Base-by-base conservation (phyloP, 345 rosid species). In the Heritiera littoralis region DNA sequence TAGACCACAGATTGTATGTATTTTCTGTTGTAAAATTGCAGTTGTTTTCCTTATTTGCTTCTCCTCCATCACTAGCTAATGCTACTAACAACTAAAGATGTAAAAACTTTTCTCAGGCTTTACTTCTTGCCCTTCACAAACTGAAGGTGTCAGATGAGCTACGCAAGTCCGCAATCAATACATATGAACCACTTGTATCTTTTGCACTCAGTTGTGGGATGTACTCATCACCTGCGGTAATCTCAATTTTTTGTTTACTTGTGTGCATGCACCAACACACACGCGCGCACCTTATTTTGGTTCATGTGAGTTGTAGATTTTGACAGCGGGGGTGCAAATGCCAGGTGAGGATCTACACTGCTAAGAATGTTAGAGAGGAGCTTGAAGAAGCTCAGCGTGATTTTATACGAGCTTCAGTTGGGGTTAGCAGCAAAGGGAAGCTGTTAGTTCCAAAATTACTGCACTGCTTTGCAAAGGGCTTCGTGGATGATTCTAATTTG, bases 151-250 rank as follows among this genome's bases (percentile, higher is more conserved):
- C 97, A 69, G 92, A 89, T 45, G 98, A 90, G 81, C 95, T 90
- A 79, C 83, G 83, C 61, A 90, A 87, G 79, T 92, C 84, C 41
- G 91, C 92, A 70, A 72, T 93, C 23, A 87, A 86, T 78, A 38
- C 77, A 73, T 76, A 87, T 58, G 94, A 95, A 79, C 93, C 97
- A 61, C 91, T 91, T 40, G 84, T 91, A 41, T 88, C 93, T 49
- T 93, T 95, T 69, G 94, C 98, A 76, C 94, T 93, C 75, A 93
- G 95, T 85, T 89, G 89, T 0, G 98, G 98, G 83, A 92, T 91
- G 91, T 89, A 92, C 87, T 93, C 98, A 43, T 95, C 97, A 9
- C 98, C 98, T 23, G 97, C 91, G 74, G 98, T 95, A 91, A 86
- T 40, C 40, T 84, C 61, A 20, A 56, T 23, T 14, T 9, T 59